Percentiles rank a stretch among this genome's conserved stretches.
These are phyloP conservation scores for Durio zibethinus DNA, from an alignment of 345 rosid species.

Conservation along the genomic window DNA sequence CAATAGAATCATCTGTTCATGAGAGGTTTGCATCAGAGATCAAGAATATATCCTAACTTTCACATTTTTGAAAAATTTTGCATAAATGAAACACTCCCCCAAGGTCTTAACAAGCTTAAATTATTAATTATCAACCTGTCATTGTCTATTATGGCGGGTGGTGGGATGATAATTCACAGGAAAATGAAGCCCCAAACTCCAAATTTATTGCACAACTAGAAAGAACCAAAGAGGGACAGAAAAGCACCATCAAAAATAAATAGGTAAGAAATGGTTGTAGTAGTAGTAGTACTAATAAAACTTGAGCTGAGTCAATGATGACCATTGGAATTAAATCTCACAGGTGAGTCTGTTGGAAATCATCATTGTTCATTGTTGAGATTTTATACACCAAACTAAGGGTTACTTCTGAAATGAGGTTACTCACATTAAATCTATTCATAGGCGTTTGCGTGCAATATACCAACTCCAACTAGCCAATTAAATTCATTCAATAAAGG, in stretches of 20 bases:
- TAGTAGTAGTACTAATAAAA: background rate
- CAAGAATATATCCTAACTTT: background rate
- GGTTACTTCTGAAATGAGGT: background rate
- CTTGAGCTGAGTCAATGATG: background rate
- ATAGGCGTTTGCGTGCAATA: background rate
- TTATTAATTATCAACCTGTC: background rate
- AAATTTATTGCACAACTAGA: conserved; percentile 12
- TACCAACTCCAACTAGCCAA: background rate
- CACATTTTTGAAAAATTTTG: background rate
- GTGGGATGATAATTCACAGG: background rate
- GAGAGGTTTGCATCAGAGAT: background rate
- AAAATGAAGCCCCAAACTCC: background rate
- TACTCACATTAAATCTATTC: background rate
- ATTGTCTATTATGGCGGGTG: background rate
- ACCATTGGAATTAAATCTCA: background rate
- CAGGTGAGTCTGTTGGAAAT: background rate
- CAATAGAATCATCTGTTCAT: background rate
- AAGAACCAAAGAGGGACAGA: background rate
- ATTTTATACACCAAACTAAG: background rate
- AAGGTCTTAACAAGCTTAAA: background rate
- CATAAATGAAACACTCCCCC: background rate
- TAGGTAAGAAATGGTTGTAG: background rate
- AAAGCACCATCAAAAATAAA: background rate
- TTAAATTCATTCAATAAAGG: background rate
- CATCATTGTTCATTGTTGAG: background rate